A percentile compares a stretch with the other conserved stretches of the same genome.
These are phyloP conservation scores for Diacronema lutheri DNA, from an alignment of 78 protist genomes.

Conservation along the genomic window DNA sequence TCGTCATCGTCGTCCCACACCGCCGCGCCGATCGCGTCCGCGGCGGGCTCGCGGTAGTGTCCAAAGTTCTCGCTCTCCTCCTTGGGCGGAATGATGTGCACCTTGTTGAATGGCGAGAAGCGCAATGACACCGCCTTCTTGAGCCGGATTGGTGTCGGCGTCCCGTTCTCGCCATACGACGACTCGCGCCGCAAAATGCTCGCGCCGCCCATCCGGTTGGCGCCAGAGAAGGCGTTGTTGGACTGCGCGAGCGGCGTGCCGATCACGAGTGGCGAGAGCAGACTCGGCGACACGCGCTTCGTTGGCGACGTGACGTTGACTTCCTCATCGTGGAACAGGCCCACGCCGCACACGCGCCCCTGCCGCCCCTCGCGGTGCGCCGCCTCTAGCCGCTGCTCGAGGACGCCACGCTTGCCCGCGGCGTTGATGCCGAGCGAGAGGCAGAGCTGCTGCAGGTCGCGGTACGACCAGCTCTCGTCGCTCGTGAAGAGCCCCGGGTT, in stretches of 20 bases:
- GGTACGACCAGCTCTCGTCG: neutral
- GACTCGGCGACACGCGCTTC: neutral
- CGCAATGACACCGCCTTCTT: neutral
- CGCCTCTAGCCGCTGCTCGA: neutral
- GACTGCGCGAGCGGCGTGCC: neutral
- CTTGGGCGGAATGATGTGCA: neutral
- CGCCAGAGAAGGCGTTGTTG: no score
- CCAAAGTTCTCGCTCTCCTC: conserved; percentile 5
- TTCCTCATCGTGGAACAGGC: neutral
- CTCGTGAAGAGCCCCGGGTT: neutral
- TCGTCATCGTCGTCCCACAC: neutral
- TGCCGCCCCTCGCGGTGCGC: neutral
- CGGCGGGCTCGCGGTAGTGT: neutral
- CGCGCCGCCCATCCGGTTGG: neutral
- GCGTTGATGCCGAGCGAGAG: neutral
- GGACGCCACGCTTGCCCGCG: neutral
- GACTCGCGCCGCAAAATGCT: neutral
- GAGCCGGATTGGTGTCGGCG: no score
- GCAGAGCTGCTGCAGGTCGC: neutral
- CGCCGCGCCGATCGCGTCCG: neutral
- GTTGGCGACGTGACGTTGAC: neutral
- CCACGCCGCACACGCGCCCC: neutral
- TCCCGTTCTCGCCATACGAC: neutral
- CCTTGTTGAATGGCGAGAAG: neutral
- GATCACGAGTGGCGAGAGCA: neutral